These are phyloP conservation scores for Geum urbanum DNA, from an alignment of 306 rosid species.

Conservation along the genomic window DNA sequence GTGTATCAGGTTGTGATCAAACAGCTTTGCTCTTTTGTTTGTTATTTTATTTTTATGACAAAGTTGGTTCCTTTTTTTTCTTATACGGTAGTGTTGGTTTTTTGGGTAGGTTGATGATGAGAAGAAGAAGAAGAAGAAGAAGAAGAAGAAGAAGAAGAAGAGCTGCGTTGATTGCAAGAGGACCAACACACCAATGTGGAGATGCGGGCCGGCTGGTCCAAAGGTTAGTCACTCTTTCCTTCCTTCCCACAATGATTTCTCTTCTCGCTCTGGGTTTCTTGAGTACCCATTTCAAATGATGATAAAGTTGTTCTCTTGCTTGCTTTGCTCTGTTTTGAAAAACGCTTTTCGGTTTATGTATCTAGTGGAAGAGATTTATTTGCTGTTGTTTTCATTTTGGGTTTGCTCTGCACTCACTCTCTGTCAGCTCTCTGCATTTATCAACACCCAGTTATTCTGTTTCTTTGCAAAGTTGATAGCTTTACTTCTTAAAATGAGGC, in stretches of 20 bases:
- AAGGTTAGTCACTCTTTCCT: conserved; percentile 40
- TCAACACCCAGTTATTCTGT: too few relatives aligned
- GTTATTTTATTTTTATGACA: not conserved
- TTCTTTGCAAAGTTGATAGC: too few relatives aligned
- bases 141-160: conserved; percentile 21
- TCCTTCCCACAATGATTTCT: not conserved
- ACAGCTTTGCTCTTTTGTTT: not conserved
- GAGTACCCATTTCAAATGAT: too few relatives aligned
- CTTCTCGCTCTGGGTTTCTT: too few relatives aligned
- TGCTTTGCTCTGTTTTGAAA: too few relatives aligned
- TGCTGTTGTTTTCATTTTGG: not conserved
- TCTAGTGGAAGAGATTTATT: too few relatives aligned
- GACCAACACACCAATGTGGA: conserved; percentile 79
- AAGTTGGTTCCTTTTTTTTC: not conserved
- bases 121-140: conserved; percentile 26
- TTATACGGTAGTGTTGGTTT: not conserved
- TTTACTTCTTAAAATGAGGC: too few relatives aligned
- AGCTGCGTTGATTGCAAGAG: conserved; percentile 59
- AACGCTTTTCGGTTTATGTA: too few relatives aligned
- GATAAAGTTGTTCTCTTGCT: too few relatives aligned
- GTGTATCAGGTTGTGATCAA: not conserved
- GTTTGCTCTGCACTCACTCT: not conserved
- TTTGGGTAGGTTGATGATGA: conserved; percentile 1
- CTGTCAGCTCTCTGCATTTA: too few relatives aligned
- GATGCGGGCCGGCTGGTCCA: conserved; percentile 80